Evolutionary conservation across 257 asterid species (phyloP).

Genomic region (Orobanche coerulescens): DNA sequence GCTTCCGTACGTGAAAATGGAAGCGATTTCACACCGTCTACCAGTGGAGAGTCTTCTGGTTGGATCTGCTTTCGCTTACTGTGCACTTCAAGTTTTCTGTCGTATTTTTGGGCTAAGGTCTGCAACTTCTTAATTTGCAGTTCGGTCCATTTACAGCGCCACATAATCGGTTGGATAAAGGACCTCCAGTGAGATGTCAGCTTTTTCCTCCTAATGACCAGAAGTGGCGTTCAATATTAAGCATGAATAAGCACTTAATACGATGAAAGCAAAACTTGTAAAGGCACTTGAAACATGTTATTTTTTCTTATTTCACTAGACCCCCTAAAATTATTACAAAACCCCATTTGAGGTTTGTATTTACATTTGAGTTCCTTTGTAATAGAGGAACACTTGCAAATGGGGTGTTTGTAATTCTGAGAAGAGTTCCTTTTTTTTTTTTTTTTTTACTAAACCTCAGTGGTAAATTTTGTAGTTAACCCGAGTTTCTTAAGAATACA

Average conservation of each 20-base stretch:
- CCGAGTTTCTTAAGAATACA: background rate
- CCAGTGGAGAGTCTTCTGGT: slow-evolving; percentile 22
- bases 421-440: no score
- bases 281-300: background rate
- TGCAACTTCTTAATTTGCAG: slow-evolving; percentile 52
- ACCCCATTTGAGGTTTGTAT: no score
- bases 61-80: slow-evolving; percentile 27
- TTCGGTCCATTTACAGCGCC: slow-evolving; percentile 90
- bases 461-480: background rate
- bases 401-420: no score
- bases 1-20: slow-evolving; percentile 31
- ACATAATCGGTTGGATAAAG: slow-evolving; percentile 47
- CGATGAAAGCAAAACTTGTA: background rate
- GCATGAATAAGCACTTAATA: background rate
- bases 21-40: slow-evolving; percentile 35
- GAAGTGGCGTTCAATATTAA: background rate
- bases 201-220: slow-evolving; percentile 48
- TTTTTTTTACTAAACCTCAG: background rate
- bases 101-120: slow-evolving; percentile 41
- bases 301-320: background rate
- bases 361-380: no score
- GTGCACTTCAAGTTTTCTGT: slow-evolving; percentile 40
- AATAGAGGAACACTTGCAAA: no score
- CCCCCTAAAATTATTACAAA: no score
- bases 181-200: slow-evolving; percentile 70